phyloP scores from a whole-genome alignment of 176 grass and related monocot species.

The Elaeis guineensis region DNA sequence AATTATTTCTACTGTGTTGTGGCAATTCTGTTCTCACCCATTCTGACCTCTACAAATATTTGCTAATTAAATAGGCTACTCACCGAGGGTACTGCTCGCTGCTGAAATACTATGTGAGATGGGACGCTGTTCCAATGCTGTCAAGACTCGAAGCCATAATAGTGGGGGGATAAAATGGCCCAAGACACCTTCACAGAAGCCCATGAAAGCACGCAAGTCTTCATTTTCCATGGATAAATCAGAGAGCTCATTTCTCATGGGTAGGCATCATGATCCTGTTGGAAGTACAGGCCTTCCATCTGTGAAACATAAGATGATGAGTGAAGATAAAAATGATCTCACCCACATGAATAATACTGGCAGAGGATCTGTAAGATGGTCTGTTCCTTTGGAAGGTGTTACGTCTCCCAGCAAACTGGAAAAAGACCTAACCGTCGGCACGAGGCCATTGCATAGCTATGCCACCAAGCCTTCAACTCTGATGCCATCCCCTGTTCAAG shows the following conservation, averaged over 20 bases:
- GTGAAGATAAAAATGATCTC: slow-evolving; percentile 51
- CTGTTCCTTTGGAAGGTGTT: slow-evolving; percentile 41
- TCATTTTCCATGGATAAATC: slow-evolving; percentile 43
- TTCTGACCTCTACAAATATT: neutral
- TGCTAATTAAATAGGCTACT: slow-evolving; percentile 25
- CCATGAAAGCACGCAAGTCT: slow-evolving; percentile 55
- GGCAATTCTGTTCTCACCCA: no score
- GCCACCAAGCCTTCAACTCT: slow-evolving; percentile 32
- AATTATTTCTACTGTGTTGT: no score
- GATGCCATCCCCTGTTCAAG: slow-evolving; percentile 35
- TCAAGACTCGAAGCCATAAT: slow-evolving; percentile 31
- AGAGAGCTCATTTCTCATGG: slow-evolving; percentile 35
- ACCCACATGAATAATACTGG: slow-evolving; percentile 37
- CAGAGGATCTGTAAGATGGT: slow-evolving; percentile 61
- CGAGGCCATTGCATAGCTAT: slow-evolving; percentile 45
- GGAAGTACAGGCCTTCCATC: slow-evolving; percentile 32
- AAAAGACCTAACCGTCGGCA: slow-evolving; percentile 21
- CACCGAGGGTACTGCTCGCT: slow-evolving; percentile 36
- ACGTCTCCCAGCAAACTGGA: slow-evolving; percentile 36
- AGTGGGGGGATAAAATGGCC: slow-evolving; percentile 50
- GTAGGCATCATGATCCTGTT: slow-evolving; percentile 47
- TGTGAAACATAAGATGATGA: slow-evolving; percentile 34
- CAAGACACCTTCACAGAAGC: slow-evolving; percentile 61
- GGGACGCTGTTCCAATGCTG: slow-evolving; percentile 23
- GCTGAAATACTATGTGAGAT: slow-evolving; percentile 87